Evolutionary conservation across 78 protist genomes (phyloP).

Genomic region (Chrysochromulina tobinii): DNA sequence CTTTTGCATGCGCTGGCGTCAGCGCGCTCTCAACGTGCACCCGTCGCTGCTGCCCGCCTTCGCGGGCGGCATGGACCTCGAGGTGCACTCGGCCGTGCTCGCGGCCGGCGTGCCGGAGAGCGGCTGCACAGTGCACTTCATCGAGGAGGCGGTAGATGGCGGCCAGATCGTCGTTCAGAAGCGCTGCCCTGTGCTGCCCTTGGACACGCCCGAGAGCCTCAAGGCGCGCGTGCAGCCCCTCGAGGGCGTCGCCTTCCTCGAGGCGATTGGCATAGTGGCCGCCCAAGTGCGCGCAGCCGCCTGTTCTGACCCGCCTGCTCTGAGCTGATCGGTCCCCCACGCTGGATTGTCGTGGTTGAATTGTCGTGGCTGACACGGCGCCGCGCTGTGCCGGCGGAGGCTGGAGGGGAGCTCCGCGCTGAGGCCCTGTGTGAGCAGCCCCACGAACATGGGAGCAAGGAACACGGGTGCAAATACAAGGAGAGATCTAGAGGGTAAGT

Average conservation of each 20-base stretch:
- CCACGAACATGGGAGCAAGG: too few species aligned
- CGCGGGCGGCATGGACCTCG: slow-evolving; percentile 35
- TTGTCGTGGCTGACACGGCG: too few species aligned
- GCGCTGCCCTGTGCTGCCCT: background rate
- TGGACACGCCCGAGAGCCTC: background rate
- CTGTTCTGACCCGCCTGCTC: too few species aligned
- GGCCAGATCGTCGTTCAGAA: slow-evolving; percentile 6
- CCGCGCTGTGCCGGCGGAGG: too few species aligned
- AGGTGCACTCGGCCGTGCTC: slow-evolving; percentile 27
- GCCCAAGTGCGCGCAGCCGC: background rate
- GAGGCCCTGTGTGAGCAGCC: too few species aligned
- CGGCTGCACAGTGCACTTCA: slow-evolving; percentile 30
- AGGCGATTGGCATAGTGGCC: background rate
- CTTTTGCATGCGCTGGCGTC: slow-evolving; percentile 24
- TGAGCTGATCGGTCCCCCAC: too few species aligned
- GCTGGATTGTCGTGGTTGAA: too few species aligned
- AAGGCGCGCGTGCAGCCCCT: slow-evolving; percentile 41
- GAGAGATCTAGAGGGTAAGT: too few species aligned
- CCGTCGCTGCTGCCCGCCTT: slow-evolving; percentile 40
- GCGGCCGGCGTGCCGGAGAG: slow-evolving; percentile 25
- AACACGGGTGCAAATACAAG: too few species aligned
- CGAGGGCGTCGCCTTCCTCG: background rate
- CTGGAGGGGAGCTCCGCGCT: too few species aligned
- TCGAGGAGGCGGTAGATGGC: background rate
- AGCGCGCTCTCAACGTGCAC: slow-evolving; percentile 1